These are phyloP conservation scores for Echites panduratus DNA, from an alignment of 257 asterid genomes.

Conservation along the genomic window DNA sequence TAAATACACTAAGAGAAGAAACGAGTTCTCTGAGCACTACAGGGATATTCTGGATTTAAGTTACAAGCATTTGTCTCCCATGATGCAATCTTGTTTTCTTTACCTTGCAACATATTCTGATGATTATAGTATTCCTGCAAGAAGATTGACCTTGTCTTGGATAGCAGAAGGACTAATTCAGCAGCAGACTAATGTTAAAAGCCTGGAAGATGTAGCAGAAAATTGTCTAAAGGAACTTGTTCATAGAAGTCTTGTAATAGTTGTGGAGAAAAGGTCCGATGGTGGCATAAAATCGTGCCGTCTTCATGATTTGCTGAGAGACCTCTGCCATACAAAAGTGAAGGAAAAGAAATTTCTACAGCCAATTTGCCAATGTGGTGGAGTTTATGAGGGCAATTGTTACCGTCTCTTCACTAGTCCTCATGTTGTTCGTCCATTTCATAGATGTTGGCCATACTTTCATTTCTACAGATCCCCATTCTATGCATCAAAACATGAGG, in stretches of 20 bases:
- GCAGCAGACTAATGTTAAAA: too few relatives aligned
- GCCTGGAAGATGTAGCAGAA: slow-evolving; percentile 12
- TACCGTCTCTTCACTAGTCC: not conserved
- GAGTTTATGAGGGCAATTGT: not conserved
- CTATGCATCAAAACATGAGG: not conserved
- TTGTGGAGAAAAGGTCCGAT: not conserved
- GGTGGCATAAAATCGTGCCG: not conserved
- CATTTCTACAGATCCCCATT: not conserved
- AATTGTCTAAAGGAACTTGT: slow-evolving; percentile 3
- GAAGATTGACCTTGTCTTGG: slow-evolving; percentile 1
- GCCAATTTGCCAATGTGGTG: not conserved
- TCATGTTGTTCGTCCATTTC: not conserved
- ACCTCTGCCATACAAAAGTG: slow-evolving; percentile 3
- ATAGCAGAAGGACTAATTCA: slow-evolving; percentile 3
- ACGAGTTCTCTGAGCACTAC: not conserved
- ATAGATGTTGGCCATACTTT: slow-evolving; percentile 2
- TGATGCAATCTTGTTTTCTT: slow-evolving; percentile 2
- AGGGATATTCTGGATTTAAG: not conserved
- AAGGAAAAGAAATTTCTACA: not conserved
- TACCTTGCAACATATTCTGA: not conserved
- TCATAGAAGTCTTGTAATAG: not conserved
- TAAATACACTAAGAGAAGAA: too few relatives aligned
- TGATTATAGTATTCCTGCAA: not conserved
- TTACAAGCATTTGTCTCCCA: slow-evolving; percentile 7
- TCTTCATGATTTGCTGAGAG: slow-evolving; percentile 11